These are phyloP conservation scores for Botrytis paeoniae DNA, from an alignment of 2,329 filamentous ascomycete genomes.

Conservation along the genomic window DNA sequence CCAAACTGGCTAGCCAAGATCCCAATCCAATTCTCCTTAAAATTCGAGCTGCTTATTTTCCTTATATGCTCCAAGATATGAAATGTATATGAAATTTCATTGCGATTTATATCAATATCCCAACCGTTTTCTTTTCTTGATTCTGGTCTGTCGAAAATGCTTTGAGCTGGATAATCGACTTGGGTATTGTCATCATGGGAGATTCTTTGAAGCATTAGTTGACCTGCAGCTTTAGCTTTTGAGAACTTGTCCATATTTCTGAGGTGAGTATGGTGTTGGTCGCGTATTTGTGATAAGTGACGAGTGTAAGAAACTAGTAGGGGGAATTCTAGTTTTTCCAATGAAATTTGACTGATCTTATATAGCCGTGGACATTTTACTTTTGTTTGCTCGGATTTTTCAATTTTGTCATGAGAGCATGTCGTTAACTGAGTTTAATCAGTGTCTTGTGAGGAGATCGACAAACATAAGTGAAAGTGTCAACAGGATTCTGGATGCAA, in stretches of 20 bases:
- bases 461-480: neutral
- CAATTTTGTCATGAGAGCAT: neutral
- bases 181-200: neutral
- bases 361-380: neutral
- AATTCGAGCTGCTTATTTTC: neutral
- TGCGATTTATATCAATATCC: neutral
- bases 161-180: neutral
- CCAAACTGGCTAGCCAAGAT: neutral
- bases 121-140: neutral
- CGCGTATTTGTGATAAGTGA: accelerated
- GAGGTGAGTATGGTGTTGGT: neutral
- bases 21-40: neutral
- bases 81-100: neutral
- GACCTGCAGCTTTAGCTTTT: neutral
- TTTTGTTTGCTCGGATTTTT: neutral
- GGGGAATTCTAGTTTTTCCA: neutral
- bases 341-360: neutral
- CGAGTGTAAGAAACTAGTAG: neutral
- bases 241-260: neutral
- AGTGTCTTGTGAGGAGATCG: neutral
- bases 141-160: neutral
- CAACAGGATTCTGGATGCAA: neutral
- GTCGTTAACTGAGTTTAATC: neutral
- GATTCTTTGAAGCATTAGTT: neutral
- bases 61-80: neutral